phyloP scores from a whole-genome alignment of 208 protist species.

The Crithidia expoeki region DNA sequence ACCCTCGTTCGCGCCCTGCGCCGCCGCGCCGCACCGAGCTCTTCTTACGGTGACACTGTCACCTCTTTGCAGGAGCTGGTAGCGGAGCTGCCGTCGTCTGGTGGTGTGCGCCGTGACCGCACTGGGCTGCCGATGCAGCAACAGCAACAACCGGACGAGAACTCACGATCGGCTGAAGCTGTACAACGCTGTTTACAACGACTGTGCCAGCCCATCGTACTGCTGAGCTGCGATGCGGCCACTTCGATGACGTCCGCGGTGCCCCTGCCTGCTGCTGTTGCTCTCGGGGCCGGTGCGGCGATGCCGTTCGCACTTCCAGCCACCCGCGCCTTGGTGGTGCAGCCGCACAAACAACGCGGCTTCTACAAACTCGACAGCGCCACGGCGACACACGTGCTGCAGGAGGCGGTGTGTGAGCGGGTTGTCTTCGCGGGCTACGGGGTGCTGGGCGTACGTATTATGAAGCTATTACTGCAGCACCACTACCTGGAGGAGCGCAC shows the following conservation, averaged over 20 bases:
- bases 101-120: slow-evolving; percentile 21
- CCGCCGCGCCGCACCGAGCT: slow-evolving; percentile 1
- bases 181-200: slow-evolving; percentile 32
- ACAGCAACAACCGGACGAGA: neutral
- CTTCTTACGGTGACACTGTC: slow-evolving; percentile 15
- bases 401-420: slow-evolving; percentile 60
- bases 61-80: slow-evolving; percentile 30
- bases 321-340: slow-evolving; percentile 24
- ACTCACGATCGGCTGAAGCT: slow-evolving; percentile 24
- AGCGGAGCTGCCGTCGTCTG: slow-evolving; percentile 16
- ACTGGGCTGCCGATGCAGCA: slow-evolving; percentile 10
- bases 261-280: neutral
- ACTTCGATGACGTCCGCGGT: slow-evolving; percentile 6
- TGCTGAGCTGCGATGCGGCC: slow-evolving; percentile 20
- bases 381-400: slow-evolving; percentile 47
- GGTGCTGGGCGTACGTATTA: slow-evolving; percentile 78
- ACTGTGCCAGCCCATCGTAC: slow-evolving; percentile 34
- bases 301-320: slow-evolving; percentile 7
- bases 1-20: slow-evolving; percentile 44
- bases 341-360: slow-evolving; percentile 16
- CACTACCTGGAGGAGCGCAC: slow-evolving; percentile 78
- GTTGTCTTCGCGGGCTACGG: slow-evolving; percentile 79
- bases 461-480: slow-evolving; percentile 75
- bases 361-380: slow-evolving; percentile 30
- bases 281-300: neutral